A percentile compares a stretch with the other conserved stretches of the same genome.
Evolutionary conservation across 1,284 basidiomycete species (phyloP).

Genomic region (Trichosporon sp.): DNA sequence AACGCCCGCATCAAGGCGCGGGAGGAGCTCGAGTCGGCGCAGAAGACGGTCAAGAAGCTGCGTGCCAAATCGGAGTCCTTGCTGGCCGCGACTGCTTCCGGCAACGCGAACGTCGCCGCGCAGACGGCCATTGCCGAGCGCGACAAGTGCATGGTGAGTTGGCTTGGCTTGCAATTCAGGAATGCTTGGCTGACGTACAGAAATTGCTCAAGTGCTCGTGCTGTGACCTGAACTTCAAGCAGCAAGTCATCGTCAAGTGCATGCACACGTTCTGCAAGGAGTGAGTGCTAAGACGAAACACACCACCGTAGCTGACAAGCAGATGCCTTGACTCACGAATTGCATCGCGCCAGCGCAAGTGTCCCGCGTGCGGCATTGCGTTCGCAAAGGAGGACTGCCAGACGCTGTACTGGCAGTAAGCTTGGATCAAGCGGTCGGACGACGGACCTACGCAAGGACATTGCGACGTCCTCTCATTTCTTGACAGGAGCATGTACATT

Average conservation of each 20-base stretch:
- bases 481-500: no score
- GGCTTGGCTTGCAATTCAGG: neutral
- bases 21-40: conserved; percentile 44
- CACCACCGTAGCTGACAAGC: conserved; percentile 11
- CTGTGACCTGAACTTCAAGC: conserved; percentile 77
- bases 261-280: conserved; percentile 59
- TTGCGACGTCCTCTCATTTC: no score
- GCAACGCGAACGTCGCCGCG: conserved; percentile 45
- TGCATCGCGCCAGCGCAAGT: conserved; percentile 87
- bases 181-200: conserved; percentile 48
- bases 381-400: conserved; percentile 87
- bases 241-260: conserved; percentile 85
- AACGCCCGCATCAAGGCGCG: conserved; percentile 38
- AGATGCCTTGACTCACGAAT: conserved; percentile 77
- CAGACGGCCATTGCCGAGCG: conserved; percentile 53
- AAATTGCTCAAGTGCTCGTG: conserved; percentile 85
- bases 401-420: conserved; percentile 72
- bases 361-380: conserved; percentile 78
- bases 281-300: conserved; percentile 53
- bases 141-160: conserved; percentile 63
- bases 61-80: conserved; percentile 43
- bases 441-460: no score
- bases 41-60: conserved; percentile 36
- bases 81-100: conserved; percentile 21
- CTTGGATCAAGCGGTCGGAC: neutral